These are phyloP conservation scores for Leishmania braziliensis DNA, from an alignment of 208 protist species.

Conservation along the genomic window DNA sequence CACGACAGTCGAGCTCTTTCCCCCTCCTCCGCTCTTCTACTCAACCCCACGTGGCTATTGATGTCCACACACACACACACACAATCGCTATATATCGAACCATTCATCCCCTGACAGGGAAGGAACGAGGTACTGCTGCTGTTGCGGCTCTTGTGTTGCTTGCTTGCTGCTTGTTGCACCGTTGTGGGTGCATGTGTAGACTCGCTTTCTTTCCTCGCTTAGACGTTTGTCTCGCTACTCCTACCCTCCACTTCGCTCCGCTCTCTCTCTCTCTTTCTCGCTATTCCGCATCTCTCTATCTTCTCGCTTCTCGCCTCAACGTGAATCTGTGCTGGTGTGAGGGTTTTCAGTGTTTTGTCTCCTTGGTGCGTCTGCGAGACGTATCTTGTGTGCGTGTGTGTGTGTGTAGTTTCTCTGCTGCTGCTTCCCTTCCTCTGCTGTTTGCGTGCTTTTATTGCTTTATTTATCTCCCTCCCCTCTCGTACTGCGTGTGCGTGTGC, in stretches of 20 bases:
- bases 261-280: background rate
- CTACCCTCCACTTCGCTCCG: background rate
- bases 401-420: slow-evolving; percentile 1
- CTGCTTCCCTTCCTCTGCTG: background rate
- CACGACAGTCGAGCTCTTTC: too few species aligned
- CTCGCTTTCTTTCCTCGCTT: background rate
- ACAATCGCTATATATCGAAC: background rate
- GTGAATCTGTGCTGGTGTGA: background rate
- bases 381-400: slow-evolving; percentile 10
- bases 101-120: background rate
- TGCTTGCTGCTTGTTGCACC: background rate
- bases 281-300: background rate
- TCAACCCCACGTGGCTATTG: background rate
- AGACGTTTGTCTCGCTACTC: background rate
- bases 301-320: background rate
- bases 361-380: background rate
- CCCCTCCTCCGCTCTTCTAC: background rate
- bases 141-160: background rate
- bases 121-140: background rate
- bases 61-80: background rate
- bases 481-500: too few species aligned
- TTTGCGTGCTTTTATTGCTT: background rate
- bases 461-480: too few species aligned
- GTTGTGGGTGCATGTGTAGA: background rate
- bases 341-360: background rate